Base-by-base conservation (phyloP, 768 basidiomycete species). In the Lyophyllum atratum region DNA sequence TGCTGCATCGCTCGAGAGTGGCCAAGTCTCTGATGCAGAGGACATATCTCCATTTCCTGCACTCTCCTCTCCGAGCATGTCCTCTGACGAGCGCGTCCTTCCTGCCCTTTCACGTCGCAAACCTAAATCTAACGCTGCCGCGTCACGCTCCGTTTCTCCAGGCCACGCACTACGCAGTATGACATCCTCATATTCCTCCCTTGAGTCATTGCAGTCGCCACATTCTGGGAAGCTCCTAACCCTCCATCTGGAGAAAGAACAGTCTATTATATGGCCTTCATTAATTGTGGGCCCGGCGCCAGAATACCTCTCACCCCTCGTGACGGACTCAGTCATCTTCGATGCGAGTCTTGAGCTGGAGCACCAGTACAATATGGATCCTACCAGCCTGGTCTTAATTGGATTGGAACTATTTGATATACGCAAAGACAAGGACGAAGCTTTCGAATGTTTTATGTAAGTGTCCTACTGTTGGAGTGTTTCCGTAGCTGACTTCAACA, bases 221-320 rank as follows among this genome's bases (percentile, higher is more conserved):
- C 76, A 78, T 15, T 78, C 85, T 1, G 87, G 86, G n/a, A 77
- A 87, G 58, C 76, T 93, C 39, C 68, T 93, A 61, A 93, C 91
- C 5, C 73, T 93, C 47, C 89, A 93, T 70, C 69, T 93, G 63
- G 91, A 93, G 68, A 93, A 93, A 70, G 83, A 86, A 19, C 81
- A 87, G 59, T 86, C 89, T 6, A 80, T 85, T 40, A 92, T 93
- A 42, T 93, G 91, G 91, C 91, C 91, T 0, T 88, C 89, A 6
- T 76, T 93, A 33, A 82, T 93, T 49, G 80, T 89, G n/a, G 80
- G 91, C 29, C 87, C 91, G 9, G 88, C 84, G 9, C 86, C 89
- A 1, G 82, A 83, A 47, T 72, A 80, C 11, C 67, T 90, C 5
- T 83, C 86, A 0, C 80, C 85, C 3, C 76, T 70, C 50, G 69